Evolutionary conservation across 192 early-diverging fungal species (phyloP).

Genomic region (Backusella psychrophila): DNA sequence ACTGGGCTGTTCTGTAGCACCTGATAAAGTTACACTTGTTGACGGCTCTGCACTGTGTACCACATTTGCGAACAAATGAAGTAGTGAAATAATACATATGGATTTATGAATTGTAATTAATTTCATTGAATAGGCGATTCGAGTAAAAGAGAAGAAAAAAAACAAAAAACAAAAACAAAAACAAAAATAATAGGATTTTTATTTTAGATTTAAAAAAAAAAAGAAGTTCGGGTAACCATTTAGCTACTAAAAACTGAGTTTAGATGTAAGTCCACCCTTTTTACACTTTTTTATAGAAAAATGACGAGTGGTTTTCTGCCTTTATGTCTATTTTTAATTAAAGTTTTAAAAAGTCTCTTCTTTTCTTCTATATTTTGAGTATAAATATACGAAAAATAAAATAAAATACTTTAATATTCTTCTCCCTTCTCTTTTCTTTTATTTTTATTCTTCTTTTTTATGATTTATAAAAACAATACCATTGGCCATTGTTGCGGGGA

Average conservation of each 20-base stretch:
- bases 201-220: constrained; percentile 5
- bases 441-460: background rate
- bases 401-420: background rate
- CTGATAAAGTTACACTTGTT: background rate
- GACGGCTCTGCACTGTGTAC: background rate
- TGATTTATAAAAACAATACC: background rate
- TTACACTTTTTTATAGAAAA: background rate
- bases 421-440: background rate
- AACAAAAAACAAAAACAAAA: constrained; percentile 4
- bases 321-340: constrained; percentile 3
- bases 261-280: background rate
- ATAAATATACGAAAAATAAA: background rate
- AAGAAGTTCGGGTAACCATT: background rate
- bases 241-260: background rate
- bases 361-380: background rate
- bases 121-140: constrained; percentile 1
- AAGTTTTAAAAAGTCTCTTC: background rate
- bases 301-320: background rate
- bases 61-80: background rate
- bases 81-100: background rate
- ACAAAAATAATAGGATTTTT: background rate
- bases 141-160: background rate
- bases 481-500: background rate
- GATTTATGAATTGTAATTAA: background rate
- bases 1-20: background rate